These are phyloP conservation scores for Penicillium sp. DNA, from an alignment of 2,329 filamentous ascomycete species.

Conservation along the genomic window DNA sequence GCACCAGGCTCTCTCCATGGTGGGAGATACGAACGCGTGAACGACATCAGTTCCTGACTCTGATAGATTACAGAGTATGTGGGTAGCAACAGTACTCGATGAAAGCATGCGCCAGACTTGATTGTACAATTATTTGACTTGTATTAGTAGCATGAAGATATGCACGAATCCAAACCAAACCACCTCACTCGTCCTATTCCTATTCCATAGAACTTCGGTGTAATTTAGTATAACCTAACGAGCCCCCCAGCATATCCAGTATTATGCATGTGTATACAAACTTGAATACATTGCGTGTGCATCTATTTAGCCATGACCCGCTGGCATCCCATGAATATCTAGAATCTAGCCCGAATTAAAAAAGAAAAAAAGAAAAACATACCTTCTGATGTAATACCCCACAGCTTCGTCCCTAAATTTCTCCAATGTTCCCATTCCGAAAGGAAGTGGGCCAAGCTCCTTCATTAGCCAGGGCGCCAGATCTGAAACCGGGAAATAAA, in stretches of 20 bases:
- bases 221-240: too few species aligned
- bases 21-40: constrained; percentile 3
- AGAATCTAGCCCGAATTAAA: too few species aligned
- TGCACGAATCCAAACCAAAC: neutral
- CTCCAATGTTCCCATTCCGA: too few species aligned
- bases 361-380: too few species aligned
- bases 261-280: too few species aligned
- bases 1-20: constrained; percentile 44
- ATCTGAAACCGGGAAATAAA: constrained; percentile 7
- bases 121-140: neutral
- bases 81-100: neutral
- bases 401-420: too few species aligned
- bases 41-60: neutral
- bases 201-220: neutral
- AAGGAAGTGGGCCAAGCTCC: neutral
- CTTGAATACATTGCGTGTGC: too few species aligned
- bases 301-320: too few species aligned
- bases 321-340: too few species aligned
- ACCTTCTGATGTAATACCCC: too few species aligned
- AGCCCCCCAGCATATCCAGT: neutral
- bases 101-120: neutral
- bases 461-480: neutral
- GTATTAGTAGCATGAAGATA: neutral
- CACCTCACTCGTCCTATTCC: neutral
- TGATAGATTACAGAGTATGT: neutral